Evolutionary conservation across 345 rosid species (phyloP), one percentile per base, ranked within the genome.

Genomic region (Citrus hindsii): DNA sequence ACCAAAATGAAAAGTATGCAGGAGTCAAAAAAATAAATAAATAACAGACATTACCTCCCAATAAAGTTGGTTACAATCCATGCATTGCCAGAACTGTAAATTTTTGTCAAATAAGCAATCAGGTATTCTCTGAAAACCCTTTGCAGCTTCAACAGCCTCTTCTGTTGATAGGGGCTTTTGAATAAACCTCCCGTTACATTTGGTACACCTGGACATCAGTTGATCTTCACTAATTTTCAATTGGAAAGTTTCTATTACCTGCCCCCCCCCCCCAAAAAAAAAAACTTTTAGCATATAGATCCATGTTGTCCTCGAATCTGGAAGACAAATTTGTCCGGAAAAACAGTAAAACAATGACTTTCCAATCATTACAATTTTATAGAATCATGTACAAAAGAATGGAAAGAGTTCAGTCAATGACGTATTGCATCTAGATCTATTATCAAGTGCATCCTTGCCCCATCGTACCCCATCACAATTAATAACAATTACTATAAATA

Each of bases 1-100:
- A 7, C 53, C 62, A 61, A 74, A 51, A 61, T 2, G 21, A 10
- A 46, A n/a, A n/a, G 25, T 1, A 55, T 9, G 56, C 28, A 65
- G 37, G 60, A 64, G 3, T 21, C 70, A 32, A 74, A 42, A 40
- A 10, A 42, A 10, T 10, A 42, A 42, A 61, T 19, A 22, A 32
- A 32, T 25, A 46, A 33, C 7, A 40, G 51, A 71, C 25, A 25
- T n/a, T 87, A 95, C 99, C 96, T 92, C 98, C 99, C 99, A 95
- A 77, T 95, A 93, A 58, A 95, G 94, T 86, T 95, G 99, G 82
- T 86, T 83, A 84, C 99, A 95, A 75, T 92, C 96, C 92, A 87
- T 90, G 89, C 99, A 93, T 83, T 95, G 98, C 99, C 98, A 95
- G 83, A 95, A 95, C 75, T 95, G 92, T 71, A 95, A 69, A 71